phyloP scores from a whole-genome alignment of 331 rosid genomes.

The Malus hybrid region DNA sequence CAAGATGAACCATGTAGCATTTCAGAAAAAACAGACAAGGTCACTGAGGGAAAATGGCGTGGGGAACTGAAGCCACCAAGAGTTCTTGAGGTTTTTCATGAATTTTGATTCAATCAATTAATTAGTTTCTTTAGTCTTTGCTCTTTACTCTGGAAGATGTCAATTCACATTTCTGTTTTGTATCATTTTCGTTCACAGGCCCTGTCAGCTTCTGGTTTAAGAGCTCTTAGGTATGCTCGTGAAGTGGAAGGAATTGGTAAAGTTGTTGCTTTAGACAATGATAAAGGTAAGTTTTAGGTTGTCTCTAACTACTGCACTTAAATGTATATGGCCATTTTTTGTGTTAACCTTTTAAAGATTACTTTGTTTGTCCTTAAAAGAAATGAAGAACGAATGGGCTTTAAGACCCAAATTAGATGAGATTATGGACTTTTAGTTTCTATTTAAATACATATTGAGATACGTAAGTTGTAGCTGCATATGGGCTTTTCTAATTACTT shows the following conservation, averaged over 20 bases:
- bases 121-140: not conserved
- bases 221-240: constrained; percentile 93
- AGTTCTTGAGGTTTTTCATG: constrained; percentile 75
- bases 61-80: constrained; percentile 60
- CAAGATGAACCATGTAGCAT: constrained; percentile 41
- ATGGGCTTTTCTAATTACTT: constrained; percentile 1
- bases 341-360: not conserved
- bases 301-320: not conserved
- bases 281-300: constrained; percentile 49
- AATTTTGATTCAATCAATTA: not conserved
- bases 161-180: not conserved
- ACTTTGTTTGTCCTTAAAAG: not conserved
- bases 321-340: not conserved
- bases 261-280: constrained; percentile 97
- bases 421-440: not conserved
- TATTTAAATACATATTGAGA: not conserved
- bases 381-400: not conserved
- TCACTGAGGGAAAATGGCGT: constrained; percentile 46
- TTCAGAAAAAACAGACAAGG: constrained; percentile 31
- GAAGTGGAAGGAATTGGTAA: constrained; percentile 89
- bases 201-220: constrained; percentile 92
- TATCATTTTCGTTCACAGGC: constrained; percentile 43
- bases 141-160: not conserved
- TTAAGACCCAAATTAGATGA: not conserved
- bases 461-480: not conserved